phyloP scores from a whole-genome alignment of 2,329 filamentous ascomycete genomes.

The Orbilia quercus region DNA sequence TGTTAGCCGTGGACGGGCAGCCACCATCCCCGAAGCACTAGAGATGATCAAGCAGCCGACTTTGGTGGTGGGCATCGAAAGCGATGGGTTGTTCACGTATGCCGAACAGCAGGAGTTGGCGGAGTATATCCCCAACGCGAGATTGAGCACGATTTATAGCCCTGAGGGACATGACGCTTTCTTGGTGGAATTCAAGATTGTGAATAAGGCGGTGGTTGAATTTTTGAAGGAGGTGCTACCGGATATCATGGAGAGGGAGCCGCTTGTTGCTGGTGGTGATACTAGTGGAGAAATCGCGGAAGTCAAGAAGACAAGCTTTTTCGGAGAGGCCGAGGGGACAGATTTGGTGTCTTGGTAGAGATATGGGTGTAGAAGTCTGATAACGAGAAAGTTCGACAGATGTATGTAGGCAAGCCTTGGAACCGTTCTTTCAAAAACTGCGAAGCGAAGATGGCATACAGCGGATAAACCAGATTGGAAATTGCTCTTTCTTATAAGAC shows the following conservation, averaged over 20 bases:
- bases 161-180: conserved; percentile 97
- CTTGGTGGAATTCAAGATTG: conserved; percentile 94
- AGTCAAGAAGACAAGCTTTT: conserved; percentile 53
- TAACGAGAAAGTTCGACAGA: no score
- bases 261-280: not conserved
- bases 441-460: no score
- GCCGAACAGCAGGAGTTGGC: conserved; percentile 95
- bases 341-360: conserved; percentile 50
- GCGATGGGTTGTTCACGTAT: conserved; percentile 95
- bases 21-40: conserved; percentile 77
- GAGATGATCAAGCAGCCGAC: conserved; percentile 86
- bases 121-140: conserved; percentile 78
- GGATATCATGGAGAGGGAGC: conserved; percentile 80
- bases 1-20: conserved; percentile 78
- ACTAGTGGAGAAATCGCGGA: conserved; percentile 32
- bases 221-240: conserved; percentile 86
- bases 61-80: conserved; percentile 92
- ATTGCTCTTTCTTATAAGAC: no score
- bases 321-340: conserved; percentile 45
- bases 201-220: conserved; percentile 84
- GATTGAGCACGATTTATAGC: conserved; percentile 87
- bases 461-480: no score
- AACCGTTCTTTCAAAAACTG: no score
- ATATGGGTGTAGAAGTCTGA: no score
- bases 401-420: no score